These are phyloP conservation scores for Wallacemonas collosoma DNA, from an alignment of 208 protist genomes.

Conservation along the genomic window DNA sequence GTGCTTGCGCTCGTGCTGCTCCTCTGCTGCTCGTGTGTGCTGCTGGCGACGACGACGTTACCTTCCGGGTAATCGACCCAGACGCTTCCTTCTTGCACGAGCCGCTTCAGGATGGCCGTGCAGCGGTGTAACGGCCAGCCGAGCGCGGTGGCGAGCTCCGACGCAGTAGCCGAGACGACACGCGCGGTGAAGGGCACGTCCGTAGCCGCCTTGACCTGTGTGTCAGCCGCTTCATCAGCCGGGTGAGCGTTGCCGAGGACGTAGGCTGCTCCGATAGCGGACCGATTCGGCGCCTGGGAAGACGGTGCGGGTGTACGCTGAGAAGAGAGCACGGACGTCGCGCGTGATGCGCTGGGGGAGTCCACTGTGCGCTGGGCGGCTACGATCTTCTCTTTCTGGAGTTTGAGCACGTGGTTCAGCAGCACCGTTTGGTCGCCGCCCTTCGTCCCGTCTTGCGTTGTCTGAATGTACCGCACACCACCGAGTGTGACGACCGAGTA, in stretches of 20 bases:
- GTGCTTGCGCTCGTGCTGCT: neutral
- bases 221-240: slow-evolving; percentile 22
- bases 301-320: neutral
- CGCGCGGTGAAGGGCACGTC: slow-evolving; percentile 42
- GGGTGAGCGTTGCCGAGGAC: slow-evolving; percentile 44
- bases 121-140: slow-evolving; percentile 71
- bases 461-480: slow-evolving; percentile 81
- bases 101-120: slow-evolving; percentile 52
- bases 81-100: slow-evolving; percentile 80
- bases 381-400: slow-evolving; percentile 50
- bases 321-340: neutral
- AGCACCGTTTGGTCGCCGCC: slow-evolving; percentile 66
- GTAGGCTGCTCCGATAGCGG: slow-evolving; percentile 48
- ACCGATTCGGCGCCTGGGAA: slow-evolving; percentile 16
- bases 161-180: slow-evolving; percentile 56
- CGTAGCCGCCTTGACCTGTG: neutral
- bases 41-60: slow-evolving; percentile 8
- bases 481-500: slow-evolving; percentile 77
- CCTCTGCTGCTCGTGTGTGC: neutral
- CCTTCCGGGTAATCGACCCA: slow-evolving; percentile 64
- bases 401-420: slow-evolving; percentile 54
- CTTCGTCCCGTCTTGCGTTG: slow-evolving; percentile 62
- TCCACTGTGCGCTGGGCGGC: slow-evolving; percentile 19
- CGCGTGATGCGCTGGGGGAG: neutral
- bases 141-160: slow-evolving; percentile 43